Conservation (phyloP, 495 filamentous ascomycete species). For the Letharia columbiana region DNA sequence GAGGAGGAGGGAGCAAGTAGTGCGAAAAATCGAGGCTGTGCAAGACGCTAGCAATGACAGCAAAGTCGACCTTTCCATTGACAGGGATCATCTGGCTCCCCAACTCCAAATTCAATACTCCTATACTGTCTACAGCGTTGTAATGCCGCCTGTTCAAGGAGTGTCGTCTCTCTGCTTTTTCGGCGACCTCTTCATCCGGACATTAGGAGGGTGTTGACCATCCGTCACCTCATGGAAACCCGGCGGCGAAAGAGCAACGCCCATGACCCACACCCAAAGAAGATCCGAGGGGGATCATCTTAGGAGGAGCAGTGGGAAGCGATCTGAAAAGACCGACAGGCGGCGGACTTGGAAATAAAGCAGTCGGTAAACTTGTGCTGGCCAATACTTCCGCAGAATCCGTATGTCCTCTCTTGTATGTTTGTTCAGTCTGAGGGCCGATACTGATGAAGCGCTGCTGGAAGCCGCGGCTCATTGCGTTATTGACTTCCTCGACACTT, state of each 20-base stretch:
- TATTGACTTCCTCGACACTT: neutral
- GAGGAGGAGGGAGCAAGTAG: neutral
- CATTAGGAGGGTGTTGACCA: conserved; percentile 4
- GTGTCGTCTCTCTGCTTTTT: neutral
- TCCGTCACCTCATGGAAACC: conserved; percentile 16
- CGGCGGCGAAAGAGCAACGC: conserved; percentile 27
- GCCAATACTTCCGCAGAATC: neutral
- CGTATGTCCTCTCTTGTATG: neutral
- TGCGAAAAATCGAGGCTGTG: conserved; percentile 3
- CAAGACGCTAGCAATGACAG: neutral
- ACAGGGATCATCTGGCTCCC: neutral
- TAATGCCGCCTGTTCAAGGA: neutral
- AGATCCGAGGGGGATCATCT: conserved; percentile 10
- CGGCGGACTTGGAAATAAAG: neutral
- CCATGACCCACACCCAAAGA: conserved; percentile 15
- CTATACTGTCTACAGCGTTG: neutral
- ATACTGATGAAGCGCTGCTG: neutral
- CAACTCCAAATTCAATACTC: neutral
- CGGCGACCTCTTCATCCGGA: neutral
- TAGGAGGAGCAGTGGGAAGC: conserved; percentile 5
- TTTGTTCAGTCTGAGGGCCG: neutral
- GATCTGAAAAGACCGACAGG: neutral
- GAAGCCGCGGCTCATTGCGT: neutral
- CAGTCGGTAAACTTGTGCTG: neutral
- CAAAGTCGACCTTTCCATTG: neutral